Evolutionary conservation across 306 rosid genomes (phyloP), one percentile per base, ranked within the genome.

Genomic region (Mimosa pudica): DNA sequence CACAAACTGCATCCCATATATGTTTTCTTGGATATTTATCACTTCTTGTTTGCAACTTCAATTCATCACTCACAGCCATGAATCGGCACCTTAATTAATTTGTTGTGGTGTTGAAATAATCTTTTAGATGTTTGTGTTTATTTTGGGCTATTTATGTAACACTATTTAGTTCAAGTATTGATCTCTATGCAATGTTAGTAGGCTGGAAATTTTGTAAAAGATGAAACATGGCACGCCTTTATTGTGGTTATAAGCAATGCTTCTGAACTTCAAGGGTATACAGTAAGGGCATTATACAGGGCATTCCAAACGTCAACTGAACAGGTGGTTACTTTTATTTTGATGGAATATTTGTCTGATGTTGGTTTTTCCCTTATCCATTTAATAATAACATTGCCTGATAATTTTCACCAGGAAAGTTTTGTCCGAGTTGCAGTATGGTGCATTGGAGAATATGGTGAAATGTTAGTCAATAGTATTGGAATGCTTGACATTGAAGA

Each of bases 121-220:
- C 57, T 42, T 64, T 36, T 57, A 68, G 55, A 71, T 80, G 76
- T 81, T 66, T 79, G 64, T 52, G 36, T 76, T 73, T 71, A 58
- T 64, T 54, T 79, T 70, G 30, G 36, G 71, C 54, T 41, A 10
- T 65, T 60, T 45, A n/a, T 65, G 75, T 65, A n/a, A 61, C 62
- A 64, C 47, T 63, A 9, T 79, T 79, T 77, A 67, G 41, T 70
- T 77, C 82, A 77, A 73, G 65, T 90, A 83, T 86, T 92, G 87
- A 92, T 89, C 81, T 91, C 83, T 83, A 61, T 89, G 78, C 84
- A 79, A 46, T 91, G 92, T 90, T 92, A 86, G 96, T 93, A 96
- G 99, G 99, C 99, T 93, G 99, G 99, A 91, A 96, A 90, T 87
- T 90, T 88, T 88, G 96, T 96, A 65, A 93, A 93, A 88, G 98